Evolutionary conservation across 1,284 basidiomycete species (phyloP).

Genomic region (Dichomitus squalens): DNA sequence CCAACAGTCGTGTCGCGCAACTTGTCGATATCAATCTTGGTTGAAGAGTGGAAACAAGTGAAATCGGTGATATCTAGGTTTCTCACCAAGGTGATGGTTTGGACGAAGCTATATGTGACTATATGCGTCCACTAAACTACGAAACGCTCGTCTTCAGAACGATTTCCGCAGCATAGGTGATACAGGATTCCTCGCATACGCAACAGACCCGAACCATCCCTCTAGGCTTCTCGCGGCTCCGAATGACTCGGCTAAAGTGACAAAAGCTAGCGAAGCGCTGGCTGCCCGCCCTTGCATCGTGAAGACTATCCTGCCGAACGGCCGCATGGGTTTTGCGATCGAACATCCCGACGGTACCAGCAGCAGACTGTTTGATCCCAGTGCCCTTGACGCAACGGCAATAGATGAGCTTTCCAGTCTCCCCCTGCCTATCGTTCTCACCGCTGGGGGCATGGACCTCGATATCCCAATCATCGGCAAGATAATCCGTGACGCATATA

Average conservation of each 20-base stretch:
- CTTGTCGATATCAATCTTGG: too few species aligned
- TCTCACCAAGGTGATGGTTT: conserved; percentile 26
- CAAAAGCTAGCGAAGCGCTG: neutral
- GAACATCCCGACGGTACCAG: neutral
- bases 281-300: neutral
- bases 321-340: neutral
- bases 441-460: neutral
- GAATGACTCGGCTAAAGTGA: conserved; percentile 6
- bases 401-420: neutral
- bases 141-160: conserved; percentile 11
- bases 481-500: neutral
- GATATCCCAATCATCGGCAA: neutral
- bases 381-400: neutral
- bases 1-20: too few species aligned
- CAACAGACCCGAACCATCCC: conserved; percentile 8
- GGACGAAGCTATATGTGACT: too few species aligned
- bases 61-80: neutral
- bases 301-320: neutral
- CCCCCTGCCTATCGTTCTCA: neutral
- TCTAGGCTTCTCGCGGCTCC: conserved; percentile 4
- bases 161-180: conserved; percentile 14
- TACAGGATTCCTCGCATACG: conserved; percentile 13
- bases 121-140: too few species aligned
- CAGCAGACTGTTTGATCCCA: neutral
- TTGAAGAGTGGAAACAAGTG: neutral